Conservation (phyloP, 1,139 yeast genomes). For the Scheffersomyces illinoinensis region DNA sequence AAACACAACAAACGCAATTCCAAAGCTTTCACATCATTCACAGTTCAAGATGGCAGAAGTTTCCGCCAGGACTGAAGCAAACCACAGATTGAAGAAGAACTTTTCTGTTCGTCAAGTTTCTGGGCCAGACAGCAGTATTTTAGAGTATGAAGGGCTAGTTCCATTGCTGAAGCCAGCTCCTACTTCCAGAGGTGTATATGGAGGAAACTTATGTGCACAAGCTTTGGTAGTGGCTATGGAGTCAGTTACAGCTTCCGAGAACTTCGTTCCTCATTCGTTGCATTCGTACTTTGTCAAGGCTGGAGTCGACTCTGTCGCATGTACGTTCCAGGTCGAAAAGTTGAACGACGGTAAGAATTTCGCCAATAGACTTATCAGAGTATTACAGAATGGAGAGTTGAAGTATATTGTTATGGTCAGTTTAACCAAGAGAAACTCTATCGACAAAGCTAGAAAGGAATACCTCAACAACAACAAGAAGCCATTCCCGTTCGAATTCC, state of each 20-base stretch:
- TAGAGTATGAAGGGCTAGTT: slow-evolving; percentile 27
- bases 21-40: background rate
- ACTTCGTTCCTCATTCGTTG: slow-evolving; percentile 43
- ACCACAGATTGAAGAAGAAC: slow-evolving; percentile 5
- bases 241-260: slow-evolving; percentile 23
- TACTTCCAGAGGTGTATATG: slow-evolving; percentile 40
- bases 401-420: slow-evolving; percentile 37
- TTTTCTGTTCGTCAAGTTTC: slow-evolving; percentile 11
- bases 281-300: slow-evolving; percentile 46
- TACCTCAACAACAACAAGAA: slow-evolving; percentile 18
- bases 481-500: slow-evolving; percentile 35
- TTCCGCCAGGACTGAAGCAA: background rate
- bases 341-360: slow-evolving; percentile 33
- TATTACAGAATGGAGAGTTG: slow-evolving; percentile 28
- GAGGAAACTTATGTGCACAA: slow-evolving; percentile 46
- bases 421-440: slow-evolving; percentile 31
- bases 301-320: slow-evolving; percentile 30
- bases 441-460: slow-evolving; percentile 12
- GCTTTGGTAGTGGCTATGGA: slow-evolving; percentile 43
- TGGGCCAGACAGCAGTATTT: slow-evolving; percentile 11
- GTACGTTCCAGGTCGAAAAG: slow-evolving; percentile 33
- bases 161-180: slow-evolving; percentile 37
- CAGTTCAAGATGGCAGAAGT: background rate
- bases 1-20: background rate
- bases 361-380: slow-evolving; percentile 33